These are phyloP conservation scores for Cyclotella cryptica DNA, from an alignment of 108 stramenopile genomes.

Conservation along the genomic window DNA sequence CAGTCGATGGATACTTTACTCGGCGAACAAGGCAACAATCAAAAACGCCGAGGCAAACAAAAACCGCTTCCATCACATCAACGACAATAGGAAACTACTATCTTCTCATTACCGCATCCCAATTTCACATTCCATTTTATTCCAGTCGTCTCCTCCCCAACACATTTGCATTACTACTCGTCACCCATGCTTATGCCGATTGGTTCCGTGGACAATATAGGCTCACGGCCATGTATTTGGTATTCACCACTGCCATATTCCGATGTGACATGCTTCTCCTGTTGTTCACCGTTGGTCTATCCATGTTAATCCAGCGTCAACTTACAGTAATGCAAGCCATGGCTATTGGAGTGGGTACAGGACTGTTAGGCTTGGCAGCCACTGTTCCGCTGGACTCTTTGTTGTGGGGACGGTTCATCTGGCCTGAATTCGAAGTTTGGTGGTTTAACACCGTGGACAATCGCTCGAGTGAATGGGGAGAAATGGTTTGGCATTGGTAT, in stretches of 20 bases:
- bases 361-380: slow-evolving; percentile 61
- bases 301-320: slow-evolving; percentile 64
- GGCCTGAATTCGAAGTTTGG: slow-evolving; percentile 98
- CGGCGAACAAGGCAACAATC: neutral
- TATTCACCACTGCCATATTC: slow-evolving; percentile 85
- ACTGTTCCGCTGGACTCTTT: slow-evolving; percentile 90
- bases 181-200: slow-evolving; percentile 68
- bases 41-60: neutral
- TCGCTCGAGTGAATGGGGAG: slow-evolving; percentile 95
- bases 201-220: slow-evolving; percentile 66
- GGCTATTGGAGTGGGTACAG: slow-evolving; percentile 67
- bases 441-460: slow-evolving; percentile 96
- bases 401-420: slow-evolving; percentile 90
- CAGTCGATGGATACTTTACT: slow-evolving; percentile 46
- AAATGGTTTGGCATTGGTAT: slow-evolving; percentile 95
- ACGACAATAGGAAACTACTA: slow-evolving; percentile 56
- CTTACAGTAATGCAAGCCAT: slow-evolving; percentile 68
- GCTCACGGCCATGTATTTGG: slow-evolving; percentile 63
- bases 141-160: slow-evolving; percentile 95
- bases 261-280: slow-evolving; percentile 96
- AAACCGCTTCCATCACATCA: slow-evolving; percentile 3
- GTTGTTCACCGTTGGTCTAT: slow-evolving; percentile 80
- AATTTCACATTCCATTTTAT: slow-evolving; percentile 98
- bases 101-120: slow-evolving; percentile 75
- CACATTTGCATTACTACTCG: slow-evolving; percentile 89